phyloP scores from a whole-genome alignment of 495 filamentous ascomycete genomes.

The Penicillium chermesinum region DNA sequence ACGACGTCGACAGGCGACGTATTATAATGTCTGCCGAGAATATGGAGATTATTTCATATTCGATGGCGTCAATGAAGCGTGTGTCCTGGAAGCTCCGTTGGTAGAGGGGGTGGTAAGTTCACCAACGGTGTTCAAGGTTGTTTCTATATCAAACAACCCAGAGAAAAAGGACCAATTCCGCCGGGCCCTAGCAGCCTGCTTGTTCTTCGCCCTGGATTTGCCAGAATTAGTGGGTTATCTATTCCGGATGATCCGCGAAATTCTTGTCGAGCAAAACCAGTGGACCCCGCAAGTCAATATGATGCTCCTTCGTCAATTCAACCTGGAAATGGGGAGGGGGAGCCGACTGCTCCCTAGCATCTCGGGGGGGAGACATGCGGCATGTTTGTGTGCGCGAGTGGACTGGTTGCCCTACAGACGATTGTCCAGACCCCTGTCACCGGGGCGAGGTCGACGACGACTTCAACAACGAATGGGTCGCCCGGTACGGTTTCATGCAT shows the following conservation, averaged over 20 bases:
- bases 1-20: constrained; percentile 34
- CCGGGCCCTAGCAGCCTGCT: constrained; percentile 29
- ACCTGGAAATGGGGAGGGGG: constrained; percentile 16
- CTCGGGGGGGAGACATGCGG: constrained; percentile 10
- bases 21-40: constrained; percentile 17
- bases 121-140: background rate
- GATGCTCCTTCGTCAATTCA: constrained; percentile 22
- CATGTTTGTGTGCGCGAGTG: constrained; percentile 38
- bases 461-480: constrained; percentile 16
- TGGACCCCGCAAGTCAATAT: constrained; percentile 17
- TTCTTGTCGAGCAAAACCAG: constrained; percentile 12
- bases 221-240: constrained; percentile 24
- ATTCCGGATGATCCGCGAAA: constrained; percentile 35
- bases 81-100: background rate
- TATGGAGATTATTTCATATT: constrained; percentile 41
- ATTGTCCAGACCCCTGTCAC: constrained; percentile 25
- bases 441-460: too few relatives aligned
- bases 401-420: constrained; percentile 21
- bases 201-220: constrained; percentile 22
- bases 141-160: constrained; percentile 20
- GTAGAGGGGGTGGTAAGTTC: background rate
- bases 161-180: constrained; percentile 34
- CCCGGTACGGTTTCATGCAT: constrained; percentile 7
- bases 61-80: constrained; percentile 14
- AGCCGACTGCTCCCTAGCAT: constrained; percentile 1